Evolutionary conservation across 306 rosid genomes (phyloP), one percentile per base, ranked within the genome.

Genomic region (Quercus suber): DNA sequence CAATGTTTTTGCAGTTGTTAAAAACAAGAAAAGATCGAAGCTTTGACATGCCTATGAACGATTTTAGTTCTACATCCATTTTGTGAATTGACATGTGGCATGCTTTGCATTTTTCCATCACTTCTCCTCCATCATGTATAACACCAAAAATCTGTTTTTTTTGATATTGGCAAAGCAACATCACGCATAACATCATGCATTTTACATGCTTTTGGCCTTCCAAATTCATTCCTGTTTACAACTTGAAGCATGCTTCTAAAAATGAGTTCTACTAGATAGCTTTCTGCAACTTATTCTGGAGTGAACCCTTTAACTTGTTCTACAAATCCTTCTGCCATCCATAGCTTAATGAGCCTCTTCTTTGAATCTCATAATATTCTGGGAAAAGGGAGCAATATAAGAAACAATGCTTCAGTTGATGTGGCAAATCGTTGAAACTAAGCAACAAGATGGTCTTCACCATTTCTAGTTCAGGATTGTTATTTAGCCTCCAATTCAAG

Each of bases 291-390:
- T 35, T 79, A 73, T 52, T 79, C 73, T 6, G 55, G 72, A 13
- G 73, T 79, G 7, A 1, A 2, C 17, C 73, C 65, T 43, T 51
- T 14, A 73, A 33, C 73, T 21, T 45, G 52, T 76, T 76, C 37
- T 10, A 73, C 15, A 27, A 80, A 73, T 67, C 78, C 83, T 73
- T 79, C 83, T 5, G 73, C 83, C 43, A 79, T 55, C 83, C 83
- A 73, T 23, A 79, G 56, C 68, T 68, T 51, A 1, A 61, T 61
- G 45, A 41, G 7, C 45, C 45, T 41, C 2, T 8, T 41, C 45
- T 41, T 41, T 1, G 45, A 41, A 79, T 73, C 73, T 28, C 12
- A 61, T n/a, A 73, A 56, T 63, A 74, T 73, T 79, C 74, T 17
- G 65, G 82, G 14, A 79, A 79, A 19, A 73, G 19, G 10, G 78